phyloP scores from a whole-genome alignment of 139 green algal genomes.

The Penium margaritaceum region DNA sequence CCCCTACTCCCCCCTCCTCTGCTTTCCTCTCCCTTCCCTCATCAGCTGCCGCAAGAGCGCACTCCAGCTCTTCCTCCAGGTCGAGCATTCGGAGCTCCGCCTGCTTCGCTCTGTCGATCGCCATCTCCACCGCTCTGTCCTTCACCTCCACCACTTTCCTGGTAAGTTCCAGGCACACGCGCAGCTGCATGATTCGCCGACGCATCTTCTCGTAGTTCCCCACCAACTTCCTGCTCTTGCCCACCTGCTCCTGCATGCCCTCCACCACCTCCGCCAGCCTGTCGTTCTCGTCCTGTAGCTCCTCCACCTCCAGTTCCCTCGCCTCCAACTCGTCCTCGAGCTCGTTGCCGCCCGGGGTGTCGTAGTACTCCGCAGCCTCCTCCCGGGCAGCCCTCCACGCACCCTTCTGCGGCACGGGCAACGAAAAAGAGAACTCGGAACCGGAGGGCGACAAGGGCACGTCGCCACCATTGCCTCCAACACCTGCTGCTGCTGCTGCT shows the following conservation, averaged over 20 bases:
- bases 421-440: neutral
- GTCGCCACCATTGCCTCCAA: no score
- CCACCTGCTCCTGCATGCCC: neutral
- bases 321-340: neutral
- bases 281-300: neutral
- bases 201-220: slow-evolving; percentile 8
- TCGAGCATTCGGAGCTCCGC: neutral
- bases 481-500: no score
- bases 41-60: no score
- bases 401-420: neutral
- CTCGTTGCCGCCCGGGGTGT: neutral
- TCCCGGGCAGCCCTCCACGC: slow-evolving; percentile 2
- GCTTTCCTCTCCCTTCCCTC: no score
- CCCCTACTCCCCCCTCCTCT: no score
- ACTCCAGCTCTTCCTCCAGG: neutral
- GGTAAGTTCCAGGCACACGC: neutral
- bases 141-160: slow-evolving; percentile 7
- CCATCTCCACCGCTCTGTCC: slow-evolving; percentile 1
- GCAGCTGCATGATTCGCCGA: neutral
- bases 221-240: neutral
- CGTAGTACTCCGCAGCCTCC: neutral
- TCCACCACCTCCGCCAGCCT: neutral
- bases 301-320: neutral
- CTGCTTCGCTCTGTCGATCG: neutral
- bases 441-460: no score